These are phyloP conservation scores for Begonia loranthoides DNA, from an alignment of 306 rosid species.

Conservation along the genomic window DNA sequence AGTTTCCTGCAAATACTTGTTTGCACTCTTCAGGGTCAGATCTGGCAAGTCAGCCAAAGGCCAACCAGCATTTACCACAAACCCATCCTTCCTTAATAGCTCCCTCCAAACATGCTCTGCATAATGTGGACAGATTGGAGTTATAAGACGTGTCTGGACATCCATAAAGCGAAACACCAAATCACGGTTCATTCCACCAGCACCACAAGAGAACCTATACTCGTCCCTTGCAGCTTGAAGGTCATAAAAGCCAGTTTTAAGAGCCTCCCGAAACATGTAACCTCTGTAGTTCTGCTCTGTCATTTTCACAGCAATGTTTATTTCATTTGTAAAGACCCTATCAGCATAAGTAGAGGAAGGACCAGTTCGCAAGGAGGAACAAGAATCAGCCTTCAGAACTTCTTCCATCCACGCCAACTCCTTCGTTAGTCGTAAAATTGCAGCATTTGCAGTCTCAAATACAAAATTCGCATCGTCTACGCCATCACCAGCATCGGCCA, in stretches of 20 bases:
- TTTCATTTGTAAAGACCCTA: constrained; percentile 66
- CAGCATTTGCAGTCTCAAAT: constrained; percentile 84
- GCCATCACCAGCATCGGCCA: constrained; percentile 97
- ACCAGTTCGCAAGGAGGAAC: constrained; percentile 57
- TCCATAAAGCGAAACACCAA: constrained; percentile 74
- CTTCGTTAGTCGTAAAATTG: constrained; percentile 68
- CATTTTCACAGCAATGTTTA: constrained; percentile 58
- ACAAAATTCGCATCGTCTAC: constrained; percentile 92
- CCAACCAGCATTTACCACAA: constrained; percentile 82
- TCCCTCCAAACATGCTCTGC: constrained; percentile 80
- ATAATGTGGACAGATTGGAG: constrained; percentile 92
- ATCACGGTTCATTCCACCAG: constrained; percentile 57
- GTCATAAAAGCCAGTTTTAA: constrained; percentile 81
- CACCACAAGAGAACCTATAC: constrained; percentile 74
- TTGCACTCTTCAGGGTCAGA: constrained; percentile 58
- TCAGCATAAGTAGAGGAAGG: constrained; percentile 78
- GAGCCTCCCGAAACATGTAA: constrained; percentile 81
- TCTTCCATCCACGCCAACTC: constrained; percentile 86
- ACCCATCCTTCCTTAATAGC: constrained; percentile 67
- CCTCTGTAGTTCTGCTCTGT: constrained; percentile 66
- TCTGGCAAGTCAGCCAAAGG: constrained; percentile 65
- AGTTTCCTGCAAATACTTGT: constrained; percentile 75
- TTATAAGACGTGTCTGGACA: constrained; percentile 77
- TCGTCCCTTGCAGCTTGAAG: constrained; percentile 89
- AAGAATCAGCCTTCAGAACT: constrained; percentile 45